Base-by-base conservation (phyloP, 2,329 filamentous ascomycete species). In the Sclerotinia minor region DNA sequence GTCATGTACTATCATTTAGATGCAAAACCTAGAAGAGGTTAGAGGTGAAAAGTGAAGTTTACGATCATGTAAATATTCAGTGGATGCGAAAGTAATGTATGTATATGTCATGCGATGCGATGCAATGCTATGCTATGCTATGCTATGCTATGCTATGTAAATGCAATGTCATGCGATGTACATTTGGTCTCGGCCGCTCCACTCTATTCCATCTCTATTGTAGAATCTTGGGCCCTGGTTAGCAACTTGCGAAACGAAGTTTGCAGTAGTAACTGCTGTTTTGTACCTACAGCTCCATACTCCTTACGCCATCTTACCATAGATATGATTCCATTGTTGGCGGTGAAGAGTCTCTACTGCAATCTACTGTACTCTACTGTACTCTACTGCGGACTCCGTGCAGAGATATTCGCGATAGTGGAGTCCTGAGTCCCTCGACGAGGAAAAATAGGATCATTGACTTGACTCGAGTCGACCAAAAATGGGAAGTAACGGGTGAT, bases 161-260 rank as follows among this genome's bases (percentile, higher is more conserved):
- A 65, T 55, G 49, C 26, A 44, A 65, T 65, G 63, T 15, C 17
- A 64, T 64, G 64, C 50, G 17, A 65, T 65, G 64, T 65, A 58
- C 53, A 19, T 49, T 41, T 32, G 29, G 29, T 50, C 29, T 61
- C 29, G 44, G 32, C 59, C 59, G 29, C 59, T 49, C n/a, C 15
- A 38, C 44, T 49, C 29, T 15, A 60, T 44, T 60, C 41, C 32
- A 47, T 55, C 58, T 50, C 59, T 26, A 17, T 8, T 21, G 55
- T 38, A 21, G n/a, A 50, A 32, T 41, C n/a, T 32, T n/a, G 29
- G 59, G 50, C 26, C 59, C 38, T 38, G 32, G 45, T 26, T 52
- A 63, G 29, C 29, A 55, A 55, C 26, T 19, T 63, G 47, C n/a
- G 45, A 50, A 50, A 63, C 45, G 11, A 50, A 38, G 32, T 50